A percentile compares a stretch with the other conserved stretches of the same genome.
Evolutionary conservation across 2,329 filamentous ascomycete species (phyloP).

Genomic region (Paecilomyces fulvus): DNA sequence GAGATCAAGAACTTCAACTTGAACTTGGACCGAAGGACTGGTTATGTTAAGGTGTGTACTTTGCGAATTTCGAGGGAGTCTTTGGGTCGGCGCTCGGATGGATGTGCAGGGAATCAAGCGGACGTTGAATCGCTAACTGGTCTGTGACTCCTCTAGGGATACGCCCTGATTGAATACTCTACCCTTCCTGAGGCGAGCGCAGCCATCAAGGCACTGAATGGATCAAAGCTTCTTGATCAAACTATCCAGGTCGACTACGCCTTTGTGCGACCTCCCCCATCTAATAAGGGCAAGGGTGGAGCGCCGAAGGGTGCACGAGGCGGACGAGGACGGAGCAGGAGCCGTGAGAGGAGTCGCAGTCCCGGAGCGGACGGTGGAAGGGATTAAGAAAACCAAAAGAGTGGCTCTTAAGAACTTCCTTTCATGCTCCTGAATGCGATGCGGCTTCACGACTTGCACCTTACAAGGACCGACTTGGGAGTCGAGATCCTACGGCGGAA

Average conservation of each 20-base stretch:
- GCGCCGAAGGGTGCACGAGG: conserved; percentile 35
- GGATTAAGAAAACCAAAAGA: conserved; percentile 14
- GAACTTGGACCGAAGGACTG: conserved; percentile 57
- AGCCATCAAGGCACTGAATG: conserved; percentile 54
- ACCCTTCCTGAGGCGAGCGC: conserved; percentile 55
- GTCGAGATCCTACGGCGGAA: neutral
- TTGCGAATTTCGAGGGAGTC: neutral
- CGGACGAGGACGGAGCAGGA: conserved; percentile 33
- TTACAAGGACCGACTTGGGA: neutral
- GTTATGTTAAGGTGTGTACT: conserved; percentile 55
- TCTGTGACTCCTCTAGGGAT: conserved; percentile 42
- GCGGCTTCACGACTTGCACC: neutral
- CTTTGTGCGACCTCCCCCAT: conserved; percentile 53
- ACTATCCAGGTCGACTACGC: conserved; percentile 58
- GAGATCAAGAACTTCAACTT: conserved; percentile 61
- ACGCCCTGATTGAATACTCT: conserved; percentile 58
- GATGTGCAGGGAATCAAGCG: neutral
- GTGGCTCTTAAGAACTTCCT: neutral
- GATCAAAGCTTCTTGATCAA: conserved; percentile 55
- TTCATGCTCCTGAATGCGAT: neutral
- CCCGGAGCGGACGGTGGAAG: conserved; percentile 30
- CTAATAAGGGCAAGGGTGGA: conserved; percentile 34
- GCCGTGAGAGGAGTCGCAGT: conserved; percentile 39
- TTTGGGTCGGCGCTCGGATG: neutral
- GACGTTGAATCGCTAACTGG: neutral